Evolutionary conservation across 306 rosid species (phyloP).

Genomic region (Lablab purpureus): DNA sequence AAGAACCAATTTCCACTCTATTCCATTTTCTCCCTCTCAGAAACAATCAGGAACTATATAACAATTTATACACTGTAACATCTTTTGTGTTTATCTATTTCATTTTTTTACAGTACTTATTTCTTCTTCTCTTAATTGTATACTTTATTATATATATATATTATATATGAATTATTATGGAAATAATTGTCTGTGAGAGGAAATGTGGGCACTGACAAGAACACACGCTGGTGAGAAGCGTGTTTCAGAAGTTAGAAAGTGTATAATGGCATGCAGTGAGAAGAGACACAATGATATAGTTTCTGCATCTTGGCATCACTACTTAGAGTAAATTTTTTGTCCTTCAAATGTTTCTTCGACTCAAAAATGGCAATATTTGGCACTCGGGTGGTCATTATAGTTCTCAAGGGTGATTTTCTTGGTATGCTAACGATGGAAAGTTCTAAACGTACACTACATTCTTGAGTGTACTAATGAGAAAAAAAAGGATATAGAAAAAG

Average conservation of each 20-base stretch:
- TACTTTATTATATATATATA: no score
- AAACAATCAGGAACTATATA: no score
- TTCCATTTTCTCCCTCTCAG: no score
- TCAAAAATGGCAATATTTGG: background rate
- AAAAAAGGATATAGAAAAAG: background rate
- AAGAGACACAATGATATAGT: slow-evolving; percentile 61
- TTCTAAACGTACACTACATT: background rate
- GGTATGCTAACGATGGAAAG: background rate
- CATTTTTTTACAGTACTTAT: no score
- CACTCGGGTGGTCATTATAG: background rate
- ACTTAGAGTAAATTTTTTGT: background rate
- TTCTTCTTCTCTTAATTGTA: no score
- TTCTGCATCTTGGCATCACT: slow-evolving; percentile 39
- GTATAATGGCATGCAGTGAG: slow-evolving; percentile 53
- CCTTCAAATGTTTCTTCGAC: background rate
- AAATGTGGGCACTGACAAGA: slow-evolving; percentile 40
- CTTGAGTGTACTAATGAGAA: background rate
- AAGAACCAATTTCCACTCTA: no score
- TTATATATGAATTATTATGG: background rate
- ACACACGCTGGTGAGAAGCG: slow-evolving; percentile 43
- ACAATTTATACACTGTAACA: no score
- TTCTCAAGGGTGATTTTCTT: background rate
- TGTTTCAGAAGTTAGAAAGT: slow-evolving; percentile 48
- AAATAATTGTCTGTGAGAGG: background rate
- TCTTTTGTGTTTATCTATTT: no score